These are phyloP conservation scores for Amesomyces nigricolor DNA, from an alignment of 2,329 filamentous ascomycete genomes.

Conservation along the genomic window DNA sequence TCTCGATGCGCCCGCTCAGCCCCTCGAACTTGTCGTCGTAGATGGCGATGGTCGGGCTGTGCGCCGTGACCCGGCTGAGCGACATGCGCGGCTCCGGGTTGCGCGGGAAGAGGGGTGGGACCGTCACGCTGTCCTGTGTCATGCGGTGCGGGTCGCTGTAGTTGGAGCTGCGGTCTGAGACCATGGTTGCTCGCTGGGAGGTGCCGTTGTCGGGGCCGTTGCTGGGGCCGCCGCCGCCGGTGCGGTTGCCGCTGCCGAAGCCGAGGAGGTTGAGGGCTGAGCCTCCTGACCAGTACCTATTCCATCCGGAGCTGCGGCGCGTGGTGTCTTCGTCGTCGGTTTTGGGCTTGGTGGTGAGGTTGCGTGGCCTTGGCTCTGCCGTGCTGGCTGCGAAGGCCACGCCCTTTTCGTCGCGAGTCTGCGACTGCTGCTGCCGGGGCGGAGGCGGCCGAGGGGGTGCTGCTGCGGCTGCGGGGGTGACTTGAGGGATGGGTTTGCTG, in stretches of 20 bases:
- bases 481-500: constrained; percentile 54
- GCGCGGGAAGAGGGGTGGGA: constrained; percentile 50
- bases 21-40: constrained; percentile 51
- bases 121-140: constrained; percentile 62
- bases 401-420: constrained; percentile 38
- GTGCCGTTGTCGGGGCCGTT: constrained; percentile 22
- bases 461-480: constrained; percentile 21
- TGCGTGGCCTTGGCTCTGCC: constrained; percentile 30
- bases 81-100: constrained; percentile 49
- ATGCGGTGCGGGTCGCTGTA: constrained; percentile 45
- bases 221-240: constrained; percentile 21
- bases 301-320: constrained; percentile 67
- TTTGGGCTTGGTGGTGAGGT: constrained; percentile 31
- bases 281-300: constrained; percentile 70
- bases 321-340: constrained; percentile 37
- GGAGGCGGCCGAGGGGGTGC: constrained; percentile 8
- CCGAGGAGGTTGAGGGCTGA: constrained; percentile 62
- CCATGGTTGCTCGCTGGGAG: constrained; percentile 45
- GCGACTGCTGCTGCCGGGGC: constrained; percentile 23
- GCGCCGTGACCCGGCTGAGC: constrained; percentile 61
- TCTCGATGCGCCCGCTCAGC: constrained; percentile 56
- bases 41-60: constrained; percentile 63
- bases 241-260: constrained; percentile 42
- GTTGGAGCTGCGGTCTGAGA: constrained; percentile 50
- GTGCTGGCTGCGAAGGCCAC: constrained; percentile 35